phyloP scores from a whole-genome alignment of 495 filamentous ascomycete genomes.

The Podospora didyma region DNA sequence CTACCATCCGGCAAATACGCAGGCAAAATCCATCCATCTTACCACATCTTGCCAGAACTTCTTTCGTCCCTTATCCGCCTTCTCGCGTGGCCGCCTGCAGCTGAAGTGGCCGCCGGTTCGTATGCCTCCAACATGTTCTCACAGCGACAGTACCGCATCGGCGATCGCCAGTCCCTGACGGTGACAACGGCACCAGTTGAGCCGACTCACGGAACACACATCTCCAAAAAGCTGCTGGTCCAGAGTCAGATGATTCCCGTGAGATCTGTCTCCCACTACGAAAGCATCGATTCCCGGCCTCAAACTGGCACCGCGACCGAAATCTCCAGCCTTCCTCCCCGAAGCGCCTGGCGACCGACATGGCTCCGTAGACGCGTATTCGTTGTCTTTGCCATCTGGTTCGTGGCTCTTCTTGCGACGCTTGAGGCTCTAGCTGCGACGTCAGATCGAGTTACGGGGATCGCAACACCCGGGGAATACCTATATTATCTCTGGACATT shows the following conservation, averaged over 20 bases:
- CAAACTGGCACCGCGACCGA: neutral
- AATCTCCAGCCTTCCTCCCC: neutral
- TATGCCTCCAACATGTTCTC: too few relatives aligned
- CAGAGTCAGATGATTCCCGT: neutral
- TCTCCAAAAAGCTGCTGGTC: too few relatives aligned
- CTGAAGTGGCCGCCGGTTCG: too few relatives aligned
- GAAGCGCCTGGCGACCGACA: neutral
- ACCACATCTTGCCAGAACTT: too few relatives aligned
- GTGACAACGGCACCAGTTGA: too few relatives aligned
- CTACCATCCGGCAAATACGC: too few relatives aligned
- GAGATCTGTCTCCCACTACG: neutral
- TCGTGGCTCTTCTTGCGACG: neutral
- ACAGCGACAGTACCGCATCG: too few relatives aligned
- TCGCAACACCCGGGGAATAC: neutral
- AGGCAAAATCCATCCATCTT: too few relatives aligned
- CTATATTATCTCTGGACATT: neutral
- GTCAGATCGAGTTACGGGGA: neutral
- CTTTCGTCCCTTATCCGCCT: too few relatives aligned
- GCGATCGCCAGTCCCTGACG: too few relatives aligned
- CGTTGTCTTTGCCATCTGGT: neutral
- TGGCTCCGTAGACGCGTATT: neutral
- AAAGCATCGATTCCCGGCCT: neutral
- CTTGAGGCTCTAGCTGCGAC: neutral
- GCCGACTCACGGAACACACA: too few relatives aligned
- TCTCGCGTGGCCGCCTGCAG: too few relatives aligned